phyloP scores from a whole-genome alignment of 768 basidiomycete species.

The Inosperma sp. region DNA sequence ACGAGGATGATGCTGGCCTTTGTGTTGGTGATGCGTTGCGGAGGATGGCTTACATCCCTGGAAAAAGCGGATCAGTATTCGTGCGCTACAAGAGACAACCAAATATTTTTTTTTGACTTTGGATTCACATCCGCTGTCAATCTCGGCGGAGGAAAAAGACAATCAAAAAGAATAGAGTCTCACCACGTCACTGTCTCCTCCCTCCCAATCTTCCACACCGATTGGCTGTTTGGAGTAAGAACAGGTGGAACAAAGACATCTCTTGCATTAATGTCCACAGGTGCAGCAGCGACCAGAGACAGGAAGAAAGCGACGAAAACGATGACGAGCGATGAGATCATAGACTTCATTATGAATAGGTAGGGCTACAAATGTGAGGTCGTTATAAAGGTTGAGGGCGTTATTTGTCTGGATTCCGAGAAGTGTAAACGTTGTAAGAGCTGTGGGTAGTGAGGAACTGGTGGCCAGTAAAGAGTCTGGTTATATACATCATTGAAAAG shows the following conservation, averaged over 20 bases:
- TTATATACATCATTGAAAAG: too few relatives aligned
- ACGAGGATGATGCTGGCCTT: slow-evolving; percentile 37
- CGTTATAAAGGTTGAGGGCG: neutral
- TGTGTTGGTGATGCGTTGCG: slow-evolving; percentile 40
- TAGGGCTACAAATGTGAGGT: too few relatives aligned
- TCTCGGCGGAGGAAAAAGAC: neutral
- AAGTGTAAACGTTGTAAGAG: too few relatives aligned
- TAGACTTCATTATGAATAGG: slow-evolving; percentile 18
- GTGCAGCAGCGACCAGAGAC: slow-evolving; percentile 25
- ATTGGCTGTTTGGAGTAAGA: slow-evolving; percentile 21
- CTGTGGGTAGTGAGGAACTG: neutral
- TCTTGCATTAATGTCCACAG: slow-evolving; percentile 21
- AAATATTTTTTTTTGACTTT: too few relatives aligned
- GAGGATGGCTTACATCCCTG: slow-evolving; percentile 40
- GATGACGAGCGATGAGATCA: slow-evolving; percentile 22
- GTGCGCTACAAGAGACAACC: neutral
- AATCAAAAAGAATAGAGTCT: slow-evolving; percentile 1
- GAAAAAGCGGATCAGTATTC: neutral
- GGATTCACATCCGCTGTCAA: slow-evolving; percentile 15
- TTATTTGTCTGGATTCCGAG: too few relatives aligned
- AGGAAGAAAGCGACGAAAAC: slow-evolving; percentile 21
- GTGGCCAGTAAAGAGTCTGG: neutral
- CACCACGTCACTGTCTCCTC: slow-evolving; percentile 31
- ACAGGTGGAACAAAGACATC: slow-evolving; percentile 34
- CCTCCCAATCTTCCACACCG: slow-evolving; percentile 29